Base-by-base conservation (phyloP, 495 filamentous ascomycete species). In the Apiosordaria backusii region DNA sequence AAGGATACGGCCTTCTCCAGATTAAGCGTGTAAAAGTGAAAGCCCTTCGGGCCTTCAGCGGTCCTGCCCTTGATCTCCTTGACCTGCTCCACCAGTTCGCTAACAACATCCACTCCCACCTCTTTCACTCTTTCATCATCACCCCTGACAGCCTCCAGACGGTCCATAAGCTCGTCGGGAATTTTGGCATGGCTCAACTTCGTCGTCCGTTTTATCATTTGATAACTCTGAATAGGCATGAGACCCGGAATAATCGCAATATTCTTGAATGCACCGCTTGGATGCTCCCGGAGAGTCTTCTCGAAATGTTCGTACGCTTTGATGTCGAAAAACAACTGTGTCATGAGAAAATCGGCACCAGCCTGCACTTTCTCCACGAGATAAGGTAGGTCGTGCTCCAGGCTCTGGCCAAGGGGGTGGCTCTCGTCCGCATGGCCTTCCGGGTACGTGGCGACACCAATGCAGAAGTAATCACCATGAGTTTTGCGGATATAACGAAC, bases 281-380 rank as follows among this genome's bases (percentile, higher is more conserved):
- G 86, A 75, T 99, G 92, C 58, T 87, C 85, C 63, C 95, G 84
- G 68, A 98, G 81, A 70, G 84, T 84, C 66, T 80, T 82, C 80
- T 97, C 94, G 75, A 92, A 98, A 45, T 80, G 80, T 57, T 86
- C 81, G 76, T 93, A 99, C 18, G 90, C 92, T 6, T 89, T 82
- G 16, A 91, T 83, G 71, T 98, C 92, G 76, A 94, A 99, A 79
- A 97, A 98, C 24, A 99, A 82, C 74, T 99, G 95, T n/a, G 96
- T 98, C 92, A 99, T 96, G 74, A 99, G 90, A 76, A 99, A 99
- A 76, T 98, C 96, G 22, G 94, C 96, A 0, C 95, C 95, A 4
- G 95, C 95, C 71, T 88, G 81, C 0, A 88, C 88, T 83, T 99
- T 99, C 65, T 97, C 93, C 27, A 97, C 84, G 58, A 99, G 81